Conservation (phyloP, 345 rosid species). For the Gossypium thurberi region DNA sequence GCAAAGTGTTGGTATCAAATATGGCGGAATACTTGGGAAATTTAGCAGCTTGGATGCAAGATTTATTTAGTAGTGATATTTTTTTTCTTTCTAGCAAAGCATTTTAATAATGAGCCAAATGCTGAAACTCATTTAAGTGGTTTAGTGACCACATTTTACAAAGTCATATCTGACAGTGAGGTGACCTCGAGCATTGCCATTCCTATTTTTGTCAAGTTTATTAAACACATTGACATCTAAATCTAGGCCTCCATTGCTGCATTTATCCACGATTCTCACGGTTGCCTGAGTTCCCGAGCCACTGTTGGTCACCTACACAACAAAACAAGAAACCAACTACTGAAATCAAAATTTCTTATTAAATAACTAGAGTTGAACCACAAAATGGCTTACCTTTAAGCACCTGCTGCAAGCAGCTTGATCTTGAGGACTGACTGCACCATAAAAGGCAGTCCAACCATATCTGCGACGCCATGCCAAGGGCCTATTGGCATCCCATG, state of each 20-base stretch:
- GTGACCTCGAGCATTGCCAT: constrained; percentile 27
- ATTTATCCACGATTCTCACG: constrained; percentile 42
- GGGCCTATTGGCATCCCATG: constrained; percentile 23
- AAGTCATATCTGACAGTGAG: constrained; percentile 39
- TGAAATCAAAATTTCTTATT: too few relatives aligned
- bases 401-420: constrained; percentile 54
- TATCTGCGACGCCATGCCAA: constrained; percentile 46
- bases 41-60: neutral
- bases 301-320: constrained; percentile 23
- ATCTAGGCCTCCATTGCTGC: constrained; percentile 23
- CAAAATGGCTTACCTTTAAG: constrained; percentile 37
- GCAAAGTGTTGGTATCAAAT: too few relatives aligned
- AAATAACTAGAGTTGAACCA: constrained; percentile 16
- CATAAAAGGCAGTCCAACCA: constrained; percentile 59
- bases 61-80: neutral
- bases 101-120: neutral
- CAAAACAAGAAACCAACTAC: too few relatives aligned
- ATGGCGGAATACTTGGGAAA: neutral
- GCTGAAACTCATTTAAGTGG: neutral
- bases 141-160: constrained; percentile 14
- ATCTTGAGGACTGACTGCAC: constrained; percentile 49
- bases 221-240: neutral
- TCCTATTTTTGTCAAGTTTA: constrained; percentile 11
- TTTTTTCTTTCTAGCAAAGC: neutral
- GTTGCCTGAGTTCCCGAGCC: constrained; percentile 28